Percentiles rank a stretch among this genome's conserved stretches.
Conservation (phyloP, 768 basidiomycete species). For the Mycena filopes region DNA sequence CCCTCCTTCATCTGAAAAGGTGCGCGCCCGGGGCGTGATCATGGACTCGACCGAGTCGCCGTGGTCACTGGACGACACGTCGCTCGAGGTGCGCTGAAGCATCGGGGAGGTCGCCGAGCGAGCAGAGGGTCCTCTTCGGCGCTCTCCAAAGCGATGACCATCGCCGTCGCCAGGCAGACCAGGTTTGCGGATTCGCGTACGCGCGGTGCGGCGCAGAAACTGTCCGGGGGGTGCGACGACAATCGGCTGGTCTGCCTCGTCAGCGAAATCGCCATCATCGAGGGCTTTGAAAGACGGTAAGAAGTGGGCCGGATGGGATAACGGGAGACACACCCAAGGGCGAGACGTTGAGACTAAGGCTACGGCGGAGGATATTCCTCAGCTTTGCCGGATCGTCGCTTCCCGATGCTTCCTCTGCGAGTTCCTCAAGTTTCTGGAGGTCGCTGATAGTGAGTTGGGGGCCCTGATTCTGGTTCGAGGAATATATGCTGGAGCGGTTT, state of each 20-base stretch:
- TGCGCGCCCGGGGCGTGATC: constrained; percentile 46
- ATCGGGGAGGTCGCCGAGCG: constrained; percentile 40
- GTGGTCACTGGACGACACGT: constrained; percentile 78
- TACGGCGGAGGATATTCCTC: constrained; percentile 82
- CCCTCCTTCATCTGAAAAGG: constrained; percentile 58
- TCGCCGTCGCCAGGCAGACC: constrained; percentile 79
- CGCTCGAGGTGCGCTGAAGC: constrained; percentile 69
- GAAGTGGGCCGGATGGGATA: constrained; percentile 22
- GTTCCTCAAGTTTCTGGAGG: constrained; percentile 91
- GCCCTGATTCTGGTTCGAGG: constrained; percentile 59
- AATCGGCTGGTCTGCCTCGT: constrained; percentile 91
- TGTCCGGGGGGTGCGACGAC: constrained; percentile 89
- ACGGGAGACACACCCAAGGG: constrained; percentile 76
- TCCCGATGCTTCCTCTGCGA: constrained; percentile 89
- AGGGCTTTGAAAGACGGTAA: constrained; percentile 77
- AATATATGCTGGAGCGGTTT: constrained; percentile 74
- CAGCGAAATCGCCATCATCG: constrained; percentile 71
- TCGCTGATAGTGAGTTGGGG: constrained; percentile 94
- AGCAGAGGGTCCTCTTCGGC: constrained; percentile 48
- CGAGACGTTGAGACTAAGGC: constrained; percentile 87
- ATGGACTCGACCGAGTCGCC: constrained; percentile 57
- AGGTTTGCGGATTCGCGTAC: constrained; percentile 95
- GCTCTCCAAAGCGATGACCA: constrained; percentile 82
- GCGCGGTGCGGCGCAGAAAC: constrained; percentile 90
- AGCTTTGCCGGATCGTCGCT: constrained; percentile 86